phyloP scores from a whole-genome alignment of 257 asterid species.

The Nyctanthes arbortristis region DNA sequence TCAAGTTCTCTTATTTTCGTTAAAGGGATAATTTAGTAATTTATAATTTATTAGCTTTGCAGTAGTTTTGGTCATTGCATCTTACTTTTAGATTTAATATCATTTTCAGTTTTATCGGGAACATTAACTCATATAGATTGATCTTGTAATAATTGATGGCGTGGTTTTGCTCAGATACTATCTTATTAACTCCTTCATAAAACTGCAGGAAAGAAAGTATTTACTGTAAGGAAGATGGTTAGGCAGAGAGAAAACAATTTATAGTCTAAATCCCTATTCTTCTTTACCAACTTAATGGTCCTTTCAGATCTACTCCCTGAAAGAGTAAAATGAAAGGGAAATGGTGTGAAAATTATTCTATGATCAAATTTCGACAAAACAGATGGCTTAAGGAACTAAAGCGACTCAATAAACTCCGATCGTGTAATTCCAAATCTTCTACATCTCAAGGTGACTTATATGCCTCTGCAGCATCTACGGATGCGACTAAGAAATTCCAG shows the following conservation, averaged over 20 bases:
- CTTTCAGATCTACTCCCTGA: neutral
- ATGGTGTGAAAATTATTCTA: neutral
- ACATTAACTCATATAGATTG: neutral
- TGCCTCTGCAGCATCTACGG: neutral
- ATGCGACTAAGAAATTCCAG: constrained; percentile 7
- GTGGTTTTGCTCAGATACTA: neutral
- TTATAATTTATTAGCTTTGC: neutral
- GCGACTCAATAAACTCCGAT: neutral
- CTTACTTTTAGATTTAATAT: neutral
- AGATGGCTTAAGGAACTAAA: neutral
- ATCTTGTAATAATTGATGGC: neutral
- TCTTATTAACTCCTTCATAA: neutral
- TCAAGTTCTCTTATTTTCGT: neutral
- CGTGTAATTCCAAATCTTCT: neutral
- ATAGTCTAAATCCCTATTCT: neutral
- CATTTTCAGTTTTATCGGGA: neutral
- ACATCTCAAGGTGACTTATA: neutral
- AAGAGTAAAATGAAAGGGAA: neutral
- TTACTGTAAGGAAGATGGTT: neutral
- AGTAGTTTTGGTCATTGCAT: neutral
- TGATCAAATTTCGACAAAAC: neutral
- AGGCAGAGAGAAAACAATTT: neutral
- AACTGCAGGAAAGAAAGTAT: neutral
- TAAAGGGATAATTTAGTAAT: neutral
- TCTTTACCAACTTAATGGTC: neutral